Evolutionary conservation across 495 filamentous ascomycete genomes (phyloP).

Genomic region (Podospora fimiseda): DNA sequence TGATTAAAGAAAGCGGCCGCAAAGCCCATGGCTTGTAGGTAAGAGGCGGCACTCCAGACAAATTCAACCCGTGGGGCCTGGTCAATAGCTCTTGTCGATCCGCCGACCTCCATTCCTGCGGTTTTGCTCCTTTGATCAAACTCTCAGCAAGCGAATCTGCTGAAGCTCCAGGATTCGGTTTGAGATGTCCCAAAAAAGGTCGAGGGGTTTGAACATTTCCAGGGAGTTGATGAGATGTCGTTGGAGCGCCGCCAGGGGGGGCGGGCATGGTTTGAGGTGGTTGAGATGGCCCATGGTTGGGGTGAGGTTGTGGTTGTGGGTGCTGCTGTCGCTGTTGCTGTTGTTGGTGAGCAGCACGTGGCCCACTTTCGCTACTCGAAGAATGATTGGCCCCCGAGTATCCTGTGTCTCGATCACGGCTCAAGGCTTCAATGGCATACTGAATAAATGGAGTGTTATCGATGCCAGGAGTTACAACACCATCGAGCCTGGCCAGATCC

Average conservation of each 20-base stretch:
- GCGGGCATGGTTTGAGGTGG: not conserved
- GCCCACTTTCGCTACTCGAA: slow-evolving; percentile 22
- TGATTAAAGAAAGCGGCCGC: slow-evolving; percentile 52
- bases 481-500: slow-evolving; percentile 36
- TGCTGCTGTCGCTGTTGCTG: slow-evolving; percentile 7
- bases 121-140: slow-evolving; percentile 17
- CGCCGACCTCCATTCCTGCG: slow-evolving; percentile 26
- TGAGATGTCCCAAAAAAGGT: slow-evolving; percentile 3
- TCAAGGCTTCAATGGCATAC: slow-evolving; percentile 43
- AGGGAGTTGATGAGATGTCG: not conserved
- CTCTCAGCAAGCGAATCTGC: slow-evolving; percentile 28
- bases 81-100: slow-evolving; percentile 15
- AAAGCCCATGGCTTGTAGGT: slow-evolving; percentile 62
- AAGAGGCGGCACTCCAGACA: slow-evolving; percentile 39
- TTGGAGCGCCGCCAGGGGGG: not conserved
- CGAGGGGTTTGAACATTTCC: not conserved
- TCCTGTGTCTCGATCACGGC: slow-evolving; percentile 25
- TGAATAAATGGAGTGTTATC: slow-evolving; percentile 44
- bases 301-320: not conserved
- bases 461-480: slow-evolving; percentile 42
- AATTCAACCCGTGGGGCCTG: slow-evolving; percentile 9
- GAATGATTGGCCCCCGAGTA: slow-evolving; percentile 24
- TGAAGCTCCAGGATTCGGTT: slow-evolving; percentile 15
- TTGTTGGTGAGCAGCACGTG: slow-evolving; percentile 1
- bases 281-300: not conserved